These are phyloP conservation scores for Candida anglica DNA, from an alignment of 805 yeast genomes.

Conservation along the genomic window DNA sequence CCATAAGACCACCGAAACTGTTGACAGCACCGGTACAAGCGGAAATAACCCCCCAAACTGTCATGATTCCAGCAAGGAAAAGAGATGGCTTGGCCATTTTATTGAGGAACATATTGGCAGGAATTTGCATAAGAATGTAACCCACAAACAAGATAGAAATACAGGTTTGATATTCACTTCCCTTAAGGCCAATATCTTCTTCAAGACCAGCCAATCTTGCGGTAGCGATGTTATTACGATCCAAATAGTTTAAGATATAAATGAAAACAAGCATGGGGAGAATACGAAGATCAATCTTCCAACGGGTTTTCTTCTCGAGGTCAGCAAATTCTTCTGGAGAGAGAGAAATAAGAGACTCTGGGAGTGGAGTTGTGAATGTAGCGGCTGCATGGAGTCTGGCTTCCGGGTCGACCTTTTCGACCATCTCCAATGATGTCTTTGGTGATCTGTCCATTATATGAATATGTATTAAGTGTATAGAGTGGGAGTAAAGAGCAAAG, in stretches of 20 bases:
- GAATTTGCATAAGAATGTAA: conserved; percentile 46
- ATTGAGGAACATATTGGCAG: conserved; percentile 44
- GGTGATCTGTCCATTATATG: too few species aligned
- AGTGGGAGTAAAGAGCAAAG: too few species aligned
- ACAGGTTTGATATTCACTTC: conserved; percentile 45
- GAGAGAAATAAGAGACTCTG: conserved; percentile 27
- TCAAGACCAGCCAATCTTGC: conserved; percentile 50
- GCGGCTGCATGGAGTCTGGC: too few species aligned
- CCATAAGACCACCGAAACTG: conserved; percentile 40
- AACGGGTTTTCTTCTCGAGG: conserved; percentile 39
- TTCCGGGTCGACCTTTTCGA: too few species aligned
- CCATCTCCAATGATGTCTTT: too few species aligned
- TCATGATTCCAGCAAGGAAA: conserved; percentile 47
- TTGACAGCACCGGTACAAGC: conserved; percentile 47
- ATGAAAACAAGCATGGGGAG: conserved; percentile 48
- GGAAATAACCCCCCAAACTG: conserved; percentile 47
- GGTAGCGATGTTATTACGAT: conserved; percentile 51
- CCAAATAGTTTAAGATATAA: conserved; percentile 50
- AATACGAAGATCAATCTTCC: conserved; percentile 47
- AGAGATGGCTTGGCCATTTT: conserved; percentile 47
- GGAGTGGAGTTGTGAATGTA: too few species aligned
- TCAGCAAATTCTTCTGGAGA: conserved; percentile 40
- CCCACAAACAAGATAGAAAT: conserved; percentile 51
- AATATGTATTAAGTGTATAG: too few species aligned
- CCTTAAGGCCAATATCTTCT: conserved; percentile 38